A percentile compares a stretch with the other conserved stretches of the same genome.
These are phyloP conservation scores for Trichoderma sp. DNA, from an alignment of 2,329 filamentous ascomycete genomes.

Conservation along the genomic window DNA sequence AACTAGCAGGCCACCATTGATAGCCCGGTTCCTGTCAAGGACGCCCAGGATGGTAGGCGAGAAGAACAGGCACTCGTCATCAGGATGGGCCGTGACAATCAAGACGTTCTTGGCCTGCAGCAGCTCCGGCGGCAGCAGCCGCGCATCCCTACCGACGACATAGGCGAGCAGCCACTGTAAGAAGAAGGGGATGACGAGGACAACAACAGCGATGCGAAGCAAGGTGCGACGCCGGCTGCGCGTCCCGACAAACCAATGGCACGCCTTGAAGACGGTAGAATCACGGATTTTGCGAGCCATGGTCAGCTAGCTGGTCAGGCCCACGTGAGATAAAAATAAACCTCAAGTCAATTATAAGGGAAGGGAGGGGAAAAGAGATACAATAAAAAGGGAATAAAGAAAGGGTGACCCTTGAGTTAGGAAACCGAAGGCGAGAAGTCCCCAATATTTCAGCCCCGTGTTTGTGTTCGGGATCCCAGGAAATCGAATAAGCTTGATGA, in stretches of 20 bases:
- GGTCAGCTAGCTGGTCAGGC: neutral
- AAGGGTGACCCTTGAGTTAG: neutral
- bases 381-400: neutral
- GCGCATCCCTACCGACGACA: conserved; percentile 41
- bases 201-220: conserved; percentile 27
- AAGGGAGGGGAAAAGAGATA: neutral
- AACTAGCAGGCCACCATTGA: conserved; percentile 37
- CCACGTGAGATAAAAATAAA: conserved; percentile 14
- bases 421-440: neutral
- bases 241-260: conserved; percentile 32
- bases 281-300: conserved; percentile 18
- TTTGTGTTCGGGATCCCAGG: neutral
- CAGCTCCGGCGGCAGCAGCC: conserved; percentile 43
- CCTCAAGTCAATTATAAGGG: neutral
- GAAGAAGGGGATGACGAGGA: conserved; percentile 36
- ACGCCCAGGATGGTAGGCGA: conserved; percentile 40
- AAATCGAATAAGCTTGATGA: conserved; percentile 8
- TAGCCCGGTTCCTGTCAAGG: conserved; percentile 36
- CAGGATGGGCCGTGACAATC: conserved; percentile 46
- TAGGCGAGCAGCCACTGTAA: conserved; percentile 45
- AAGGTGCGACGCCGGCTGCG: conserved; percentile 32
- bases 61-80: conserved; percentile 47
- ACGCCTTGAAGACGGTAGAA: conserved; percentile 16
- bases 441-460: neutral
- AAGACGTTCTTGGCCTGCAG: conserved; percentile 42